Evolutionary conservation across 768 basidiomycete species (phyloP).

Genomic region (Russula ochroleuca): DNA sequence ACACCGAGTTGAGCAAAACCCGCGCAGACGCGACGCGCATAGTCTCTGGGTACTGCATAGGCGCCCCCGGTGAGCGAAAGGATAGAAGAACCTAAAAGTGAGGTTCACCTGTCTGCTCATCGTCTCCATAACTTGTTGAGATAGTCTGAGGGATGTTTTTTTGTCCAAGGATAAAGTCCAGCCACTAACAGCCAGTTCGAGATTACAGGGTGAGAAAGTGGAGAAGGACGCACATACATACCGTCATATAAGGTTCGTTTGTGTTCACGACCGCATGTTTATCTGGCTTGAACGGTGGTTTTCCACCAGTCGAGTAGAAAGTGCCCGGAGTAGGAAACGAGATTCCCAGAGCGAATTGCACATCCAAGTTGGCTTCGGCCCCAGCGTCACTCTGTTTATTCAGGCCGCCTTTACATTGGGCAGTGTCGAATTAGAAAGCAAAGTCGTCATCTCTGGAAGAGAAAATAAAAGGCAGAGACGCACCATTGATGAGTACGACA

Average conservation of each 20-base stretch:
- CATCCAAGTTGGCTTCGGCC: conserved; percentile 61
- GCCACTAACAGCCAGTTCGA: conserved; percentile 44
- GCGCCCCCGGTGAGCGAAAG: conserved; percentile 6
- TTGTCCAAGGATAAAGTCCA: conserved; percentile 52
- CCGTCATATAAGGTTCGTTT: conserved; percentile 49
- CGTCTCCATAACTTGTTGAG: conserved; percentile 69
- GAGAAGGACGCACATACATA: conserved; percentile 29
- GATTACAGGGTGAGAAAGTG: not conserved
- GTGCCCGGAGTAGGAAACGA: conserved; percentile 56
- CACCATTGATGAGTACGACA: conserved; percentile 54
- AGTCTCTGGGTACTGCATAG: conserved; percentile 49
- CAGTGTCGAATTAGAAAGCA: not conserved
- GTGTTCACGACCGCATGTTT: conserved; percentile 36
- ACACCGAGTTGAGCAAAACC: conserved; percentile 60
- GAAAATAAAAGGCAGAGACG: not conserved
- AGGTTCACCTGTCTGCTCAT: conserved; percentile 57
- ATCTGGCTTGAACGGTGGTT: conserved; percentile 56
- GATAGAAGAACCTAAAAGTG: conserved; percentile 40
- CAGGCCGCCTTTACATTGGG: conserved; percentile 40
- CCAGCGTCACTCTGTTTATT: conserved; percentile 62
- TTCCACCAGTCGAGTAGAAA: conserved; percentile 60
- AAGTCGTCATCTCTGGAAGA: not conserved
- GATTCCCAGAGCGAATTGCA: conserved; percentile 63
- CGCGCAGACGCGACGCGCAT: conserved; percentile 54
- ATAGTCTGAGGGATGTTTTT: conserved; percentile 52